phyloP scores from a whole-genome alignment of 2,329 filamentous ascomycete genomes.

The Cladophialophora chaetospira region DNA sequence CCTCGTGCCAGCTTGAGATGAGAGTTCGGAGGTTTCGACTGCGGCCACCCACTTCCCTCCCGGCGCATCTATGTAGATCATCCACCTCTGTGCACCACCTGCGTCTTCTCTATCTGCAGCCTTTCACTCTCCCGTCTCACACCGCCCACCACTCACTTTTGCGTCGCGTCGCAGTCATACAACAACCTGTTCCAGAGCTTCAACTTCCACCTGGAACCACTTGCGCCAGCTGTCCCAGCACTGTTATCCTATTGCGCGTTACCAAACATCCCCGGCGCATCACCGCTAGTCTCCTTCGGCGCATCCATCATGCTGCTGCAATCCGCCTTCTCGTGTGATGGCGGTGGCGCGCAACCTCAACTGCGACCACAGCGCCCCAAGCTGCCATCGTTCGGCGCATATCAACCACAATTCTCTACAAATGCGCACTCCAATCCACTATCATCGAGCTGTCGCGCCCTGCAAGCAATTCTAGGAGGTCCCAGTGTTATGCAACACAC shows the following conservation, averaged over 20 bases:
- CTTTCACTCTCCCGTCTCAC: conserved; percentile 16
- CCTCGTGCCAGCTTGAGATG: background rate
- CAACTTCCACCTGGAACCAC: conserved; percentile 9
- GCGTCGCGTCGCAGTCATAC: conserved; percentile 2
- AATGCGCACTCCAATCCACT: conserved; percentile 44
- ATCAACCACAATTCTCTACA: conserved; percentile 40
- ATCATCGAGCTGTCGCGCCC: conserved; percentile 33
- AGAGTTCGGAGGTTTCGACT: conserved; percentile 1
- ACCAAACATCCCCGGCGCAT: conserved; percentile 24
- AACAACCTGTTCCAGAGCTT: conserved; percentile 10
- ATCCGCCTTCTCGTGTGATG: conserved; percentile 49
- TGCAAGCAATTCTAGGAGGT: conserved; percentile 32
- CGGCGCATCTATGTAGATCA: background rate
- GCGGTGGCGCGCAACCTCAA: conserved; percentile 31
- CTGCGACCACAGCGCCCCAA: conserved; percentile 24
- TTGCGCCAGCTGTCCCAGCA: background rate
- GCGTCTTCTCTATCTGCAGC: background rate
- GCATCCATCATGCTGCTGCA: conserved; percentile 45
- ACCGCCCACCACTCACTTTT: conserved; percentile 2
- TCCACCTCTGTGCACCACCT: conserved; percentile 3
- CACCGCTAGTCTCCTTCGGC: background rate
- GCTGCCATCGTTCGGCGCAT: conserved; percentile 40
- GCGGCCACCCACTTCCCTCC: conserved; percentile 12
- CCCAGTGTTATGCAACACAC: conserved; percentile 35
- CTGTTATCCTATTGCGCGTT: no score